Base-by-base conservation (phyloP, 2,329 filamentous ascomycete species). In the Fusarium pininemorale region DNA sequence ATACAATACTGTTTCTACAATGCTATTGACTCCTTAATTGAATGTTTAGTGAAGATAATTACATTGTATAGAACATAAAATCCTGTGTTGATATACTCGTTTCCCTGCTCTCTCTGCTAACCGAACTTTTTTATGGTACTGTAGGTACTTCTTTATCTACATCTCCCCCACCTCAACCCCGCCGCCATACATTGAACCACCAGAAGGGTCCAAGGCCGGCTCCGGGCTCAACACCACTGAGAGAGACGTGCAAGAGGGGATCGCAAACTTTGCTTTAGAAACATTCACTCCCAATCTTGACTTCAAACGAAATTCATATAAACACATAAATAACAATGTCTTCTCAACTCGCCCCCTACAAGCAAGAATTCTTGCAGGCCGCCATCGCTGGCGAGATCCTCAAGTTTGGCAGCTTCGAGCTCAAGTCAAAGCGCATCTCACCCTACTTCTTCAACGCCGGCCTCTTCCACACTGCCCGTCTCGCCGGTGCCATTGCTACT, bases 371-470 rank as follows among this genome's bases (percentile, higher is more conserved):
- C 82, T 88, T 96, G 77, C 83, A 89, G 80, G 89, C 92, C 66
- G 89, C 92, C 80, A 88, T 95, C 75, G 83, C 86, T 28, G 91
- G 91, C 78, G 88, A 89, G 72, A 91, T 94, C 78, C 90, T 96
- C 76, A 93, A 91, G 80, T 96, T 96, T 82, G 94, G 94, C 82
- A 91, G 88, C 81, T 96, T 94, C 85, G 93, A 92, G 78, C 90
- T 99, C 81, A 99, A 99, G 86, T 98, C 95, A 61, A 94, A 94
- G 84, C 94, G 96, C 79, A 88, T 87, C 78, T 98, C 95, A 18
- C 96, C 96, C 47, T 98, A 98, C 89, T 98, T 98, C 88, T 97
- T 98, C 91, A 98, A 98, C 84, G 95, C 95, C 53, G 95, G 95
- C 69, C 90, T 94, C 79, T 97, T 98, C 84, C 94, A 96, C 87